A percentile compares a stretch with the other conserved stretches of the same genome.
Conservation (phyloP, 2,329 filamentous ascomycete genomes). For the Colletotrichum sp. region DNA sequence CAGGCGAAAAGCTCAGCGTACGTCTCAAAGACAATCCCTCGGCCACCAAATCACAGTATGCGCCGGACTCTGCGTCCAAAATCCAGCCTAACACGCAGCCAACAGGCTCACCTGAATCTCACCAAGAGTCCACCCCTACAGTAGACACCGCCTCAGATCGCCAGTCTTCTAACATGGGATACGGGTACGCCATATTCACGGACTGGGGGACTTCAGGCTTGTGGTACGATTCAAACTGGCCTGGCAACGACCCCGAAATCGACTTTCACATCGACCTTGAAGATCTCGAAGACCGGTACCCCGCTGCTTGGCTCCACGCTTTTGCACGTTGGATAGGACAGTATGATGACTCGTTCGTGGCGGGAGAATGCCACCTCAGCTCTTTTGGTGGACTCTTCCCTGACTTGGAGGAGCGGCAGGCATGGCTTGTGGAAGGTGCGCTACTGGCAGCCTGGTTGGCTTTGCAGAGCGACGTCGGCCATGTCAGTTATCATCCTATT, state of each 20-base stretch:
- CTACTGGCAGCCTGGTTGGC: not conserved
- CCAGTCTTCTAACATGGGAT: not conserved
- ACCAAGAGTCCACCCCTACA: accelerated
- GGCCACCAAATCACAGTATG: not conserved
- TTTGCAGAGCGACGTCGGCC: not conserved
- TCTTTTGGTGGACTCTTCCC: not conserved
- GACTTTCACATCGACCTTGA: not conserved
- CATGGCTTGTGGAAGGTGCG: not conserved
- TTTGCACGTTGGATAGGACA: not conserved
- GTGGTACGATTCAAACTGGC: accelerated
- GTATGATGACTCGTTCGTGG: not conserved
- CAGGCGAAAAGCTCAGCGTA: not conserved
- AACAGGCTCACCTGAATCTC: not conserved
- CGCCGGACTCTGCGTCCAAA: not conserved
- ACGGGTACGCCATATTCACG: accelerated
- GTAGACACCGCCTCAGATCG: not conserved
- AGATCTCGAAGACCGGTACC: not conserved
- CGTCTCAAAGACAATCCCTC: not conserved
- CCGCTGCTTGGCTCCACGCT: not conserved
- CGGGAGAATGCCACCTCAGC: not conserved
- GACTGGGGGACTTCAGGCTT: not conserved
- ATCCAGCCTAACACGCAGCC: not conserved
- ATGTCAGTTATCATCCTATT: not conserved
- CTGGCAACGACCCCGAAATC: accelerated
- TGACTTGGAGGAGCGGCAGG: not conserved